phyloP scores from a whole-genome alignment of 371 early-diverging fungal species.

The Syncephalastrum sp. region DNA sequence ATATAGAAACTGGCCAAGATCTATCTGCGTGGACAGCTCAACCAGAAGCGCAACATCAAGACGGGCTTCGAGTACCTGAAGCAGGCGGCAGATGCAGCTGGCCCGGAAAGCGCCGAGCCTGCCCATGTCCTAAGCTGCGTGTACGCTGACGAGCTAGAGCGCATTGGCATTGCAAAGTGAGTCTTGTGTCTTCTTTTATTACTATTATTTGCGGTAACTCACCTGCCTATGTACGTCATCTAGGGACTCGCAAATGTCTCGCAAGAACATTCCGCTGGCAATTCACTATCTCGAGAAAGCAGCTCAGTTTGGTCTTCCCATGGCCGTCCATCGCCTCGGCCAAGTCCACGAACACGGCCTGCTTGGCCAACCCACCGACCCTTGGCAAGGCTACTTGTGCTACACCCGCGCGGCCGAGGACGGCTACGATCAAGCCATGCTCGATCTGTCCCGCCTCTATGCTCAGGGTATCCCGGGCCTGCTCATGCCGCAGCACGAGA shows the following conservation, averaged over 20 bases:
- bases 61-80: conserved; percentile 18
- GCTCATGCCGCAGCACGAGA: conserved; percentile 11
- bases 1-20: conserved; percentile 27
- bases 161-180: conserved; percentile 14
- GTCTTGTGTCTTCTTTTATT: neutral
- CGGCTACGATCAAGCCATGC: conserved; percentile 20
- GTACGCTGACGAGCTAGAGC: conserved; percentile 29
- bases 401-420: conserved; percentile 22
- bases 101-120: conserved; percentile 32
- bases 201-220: no score
- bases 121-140: conserved; percentile 44
- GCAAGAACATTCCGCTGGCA: conserved; percentile 11
- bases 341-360: conserved; percentile 17
- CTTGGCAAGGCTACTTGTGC: conserved; percentile 11
- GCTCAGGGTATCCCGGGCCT: conserved; percentile 18
- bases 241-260: conserved; percentile 12
- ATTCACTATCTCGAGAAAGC: conserved; percentile 20
- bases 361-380: conserved; percentile 12
- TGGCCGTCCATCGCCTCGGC: conserved; percentile 21
- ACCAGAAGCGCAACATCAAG: conserved; percentile 16
- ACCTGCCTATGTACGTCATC: neutral
- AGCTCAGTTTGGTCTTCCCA: conserved; percentile 8
- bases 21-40: conserved; percentile 14
- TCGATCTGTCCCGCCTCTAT: conserved; percentile 16
- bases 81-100: conserved; percentile 22